A percentile compares a stretch with the other conserved stretches of the same genome.
Evolutionary conservation across 129 eudicot species (phyloP).

Genomic region (Chrysanthemum makinoi): DNA sequence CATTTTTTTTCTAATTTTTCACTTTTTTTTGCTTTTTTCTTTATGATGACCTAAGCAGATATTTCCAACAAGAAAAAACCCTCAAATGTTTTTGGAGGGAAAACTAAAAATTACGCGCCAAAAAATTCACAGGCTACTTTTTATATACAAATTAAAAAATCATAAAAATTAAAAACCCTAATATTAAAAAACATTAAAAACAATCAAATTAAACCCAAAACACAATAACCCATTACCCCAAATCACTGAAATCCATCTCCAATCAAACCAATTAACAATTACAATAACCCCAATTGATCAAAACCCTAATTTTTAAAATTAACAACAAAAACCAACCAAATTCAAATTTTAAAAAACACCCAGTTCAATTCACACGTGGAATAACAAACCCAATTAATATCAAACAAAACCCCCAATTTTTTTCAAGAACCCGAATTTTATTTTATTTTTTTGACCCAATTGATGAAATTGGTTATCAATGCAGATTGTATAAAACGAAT

Average conservation of each 20-base stretch:
- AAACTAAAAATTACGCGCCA: conserved; percentile 62
- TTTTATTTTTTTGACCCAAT: no score
- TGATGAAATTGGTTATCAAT: conserved; percentile 4
- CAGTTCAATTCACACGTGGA: no score
- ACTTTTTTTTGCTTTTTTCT: neutral
- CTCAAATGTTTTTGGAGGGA: conserved; percentile 53
- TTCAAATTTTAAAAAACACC: neutral
- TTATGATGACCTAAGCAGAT: conserved; percentile 1
- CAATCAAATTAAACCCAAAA: neutral
- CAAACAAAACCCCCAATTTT: no score
- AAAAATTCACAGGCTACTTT: conserved; percentile 62
- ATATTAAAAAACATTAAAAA: neutral
- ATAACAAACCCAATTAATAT: no score
- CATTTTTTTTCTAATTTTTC: neutral
- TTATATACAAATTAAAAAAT: neutral
- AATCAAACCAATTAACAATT: no score
- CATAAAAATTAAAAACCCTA: neutral
- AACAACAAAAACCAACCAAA: no score
- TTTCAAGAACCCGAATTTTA: no score
- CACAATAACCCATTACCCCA: no score
- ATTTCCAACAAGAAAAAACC: conserved; percentile 32
- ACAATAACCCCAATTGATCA: no score
- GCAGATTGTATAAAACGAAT: conserved; percentile 6
- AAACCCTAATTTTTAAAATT: no score
- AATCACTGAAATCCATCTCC: no score